A percentile compares a stretch with the other conserved stretches of the same genome.
Evolutionary conservation across 2,329 filamentous ascomycete species (phyloP).

Genomic region (Neospermospora avenae): DNA sequence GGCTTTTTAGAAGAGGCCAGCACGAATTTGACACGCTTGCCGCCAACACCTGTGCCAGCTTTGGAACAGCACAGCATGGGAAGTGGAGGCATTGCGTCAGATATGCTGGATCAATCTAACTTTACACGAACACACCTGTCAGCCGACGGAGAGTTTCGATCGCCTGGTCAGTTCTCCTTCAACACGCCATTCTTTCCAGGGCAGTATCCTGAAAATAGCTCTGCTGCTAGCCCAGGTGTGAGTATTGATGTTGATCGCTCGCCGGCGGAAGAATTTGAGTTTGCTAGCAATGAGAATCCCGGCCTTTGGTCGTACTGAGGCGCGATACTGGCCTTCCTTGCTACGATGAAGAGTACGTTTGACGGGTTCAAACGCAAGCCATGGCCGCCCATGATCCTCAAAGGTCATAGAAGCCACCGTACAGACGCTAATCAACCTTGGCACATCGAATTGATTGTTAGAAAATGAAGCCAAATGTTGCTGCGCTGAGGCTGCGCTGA

Average conservation of each 20-base stretch:
- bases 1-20: constrained; percentile 18
- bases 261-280: constrained; percentile 21
- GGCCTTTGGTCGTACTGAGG: constrained; percentile 19
- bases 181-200: constrained; percentile 19
- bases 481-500: too few species aligned
- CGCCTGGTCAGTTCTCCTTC: constrained; percentile 20
- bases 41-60: background rate
- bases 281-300: constrained; percentile 10
- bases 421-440: too few species aligned
- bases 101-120: constrained; percentile 10
- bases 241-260: constrained; percentile 3
- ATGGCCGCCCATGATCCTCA: too few species aligned
- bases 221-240: constrained; percentile 16
- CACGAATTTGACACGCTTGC: background rate
- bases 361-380: too few species aligned
- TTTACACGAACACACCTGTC: constrained; percentile 10
- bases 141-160: constrained; percentile 14
- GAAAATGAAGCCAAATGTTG: too few species aligned
- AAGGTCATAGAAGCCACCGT: too few species aligned
- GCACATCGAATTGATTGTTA: too few species aligned
- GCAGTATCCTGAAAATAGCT: constrained; percentile 3
- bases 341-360: too few species aligned
- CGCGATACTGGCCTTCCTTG: too few species aligned
- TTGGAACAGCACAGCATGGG: background rate
- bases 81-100: constrained; percentile 9